Evolutionary conservation across 2,329 filamentous ascomycete genomes (phyloP).

Genomic region (Trichoderma sp.): DNA sequence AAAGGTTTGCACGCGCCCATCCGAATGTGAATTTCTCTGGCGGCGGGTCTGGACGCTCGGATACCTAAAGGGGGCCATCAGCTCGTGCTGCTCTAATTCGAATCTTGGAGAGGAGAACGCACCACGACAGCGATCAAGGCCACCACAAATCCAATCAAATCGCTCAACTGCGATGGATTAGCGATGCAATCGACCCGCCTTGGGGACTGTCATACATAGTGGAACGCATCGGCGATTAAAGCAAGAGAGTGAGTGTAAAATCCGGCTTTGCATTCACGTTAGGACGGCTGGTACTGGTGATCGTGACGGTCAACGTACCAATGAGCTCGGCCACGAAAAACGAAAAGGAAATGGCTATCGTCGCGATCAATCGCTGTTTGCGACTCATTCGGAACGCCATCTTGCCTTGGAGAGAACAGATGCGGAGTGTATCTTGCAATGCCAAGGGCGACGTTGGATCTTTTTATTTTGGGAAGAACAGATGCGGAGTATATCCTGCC

Average conservation of each 20-base stretch:
- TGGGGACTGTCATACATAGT: slow-evolving; percentile 53
- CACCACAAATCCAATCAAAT: slow-evolving; percentile 66
- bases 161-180: slow-evolving; percentile 55
- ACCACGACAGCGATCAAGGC: slow-evolving; percentile 63
- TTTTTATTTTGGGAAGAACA: not conserved
- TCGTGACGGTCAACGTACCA: slow-evolving; percentile 32
- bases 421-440: not conserved
- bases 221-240: slow-evolving; percentile 73
- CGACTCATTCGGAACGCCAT: slow-evolving; percentile 25
- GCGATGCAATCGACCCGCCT: not conserved
- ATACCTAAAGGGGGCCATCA: slow-evolving; percentile 43
- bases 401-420: not conserved
- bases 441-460: not conserved
- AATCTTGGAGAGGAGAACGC: slow-evolving; percentile 24
- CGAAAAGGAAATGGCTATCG: slow-evolving; percentile 47
- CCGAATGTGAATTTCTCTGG: slow-evolving; percentile 59
- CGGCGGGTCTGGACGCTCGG: slow-evolving; percentile 49
- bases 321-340: slow-evolving; percentile 53
- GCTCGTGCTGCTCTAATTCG: not conserved
- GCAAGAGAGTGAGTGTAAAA: slow-evolving; percentile 70
- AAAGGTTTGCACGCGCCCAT: slow-evolving; percentile 70
- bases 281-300: not conserved
- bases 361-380: slow-evolving; percentile 46
- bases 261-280: slow-evolving; percentile 45
- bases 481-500: not conserved